Base-by-base conservation (phyloP, 23 red algal species). In the Gracilaria domingensis region DNA sequence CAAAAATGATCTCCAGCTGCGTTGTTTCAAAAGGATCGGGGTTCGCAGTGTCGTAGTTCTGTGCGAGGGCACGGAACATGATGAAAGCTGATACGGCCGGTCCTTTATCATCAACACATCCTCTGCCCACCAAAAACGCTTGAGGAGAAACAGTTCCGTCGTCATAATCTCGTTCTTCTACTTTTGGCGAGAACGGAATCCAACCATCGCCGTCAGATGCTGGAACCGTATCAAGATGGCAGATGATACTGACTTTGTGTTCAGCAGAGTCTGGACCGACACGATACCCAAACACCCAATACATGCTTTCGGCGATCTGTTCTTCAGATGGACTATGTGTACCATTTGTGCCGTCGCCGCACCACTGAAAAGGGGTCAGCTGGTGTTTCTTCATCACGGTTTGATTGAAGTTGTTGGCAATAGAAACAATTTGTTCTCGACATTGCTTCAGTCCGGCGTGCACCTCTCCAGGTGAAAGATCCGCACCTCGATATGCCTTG, bases 221-320 rank as follows among this genome's bases (percentile, higher is more conserved):
- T 12, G 83, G 83, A 57, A 86, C 83, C 23, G 61, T 86, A 57
- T 86, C 83, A 57, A 86, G 83, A 86, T 86, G 83, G 61, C 83
- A 86, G n/a, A 86, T 55, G 30, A 86, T 37, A 18, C 53, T 62
- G 29, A 86, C 39, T 24, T 86, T 86, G 25, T 72, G 11, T 33
- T 49, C 24, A n/a, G 83, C 62, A 74, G 61, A 72, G 6, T 86
- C 83, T 32, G 83, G 45, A 65, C 83, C 83, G 14, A 86, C 14
- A 54, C 83, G 83, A 73, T 42, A 74, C 4, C 83, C 83, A 73
- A 86, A 86, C 40, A 86, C 83, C 83, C 79, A 82, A 32, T 33
- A 82, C 5, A 28, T 48, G 26, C 23, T 77, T 0, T 25, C 29
- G 42, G 72, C 72, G 39, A 77, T 5, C 34, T 77, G n/a, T 26